Evolutionary conservation across 176 grass and related monocot genomes (phyloP), one percentile per base, ranked within the genome.

Genomic region (Cymbopogon citratus): DNA sequence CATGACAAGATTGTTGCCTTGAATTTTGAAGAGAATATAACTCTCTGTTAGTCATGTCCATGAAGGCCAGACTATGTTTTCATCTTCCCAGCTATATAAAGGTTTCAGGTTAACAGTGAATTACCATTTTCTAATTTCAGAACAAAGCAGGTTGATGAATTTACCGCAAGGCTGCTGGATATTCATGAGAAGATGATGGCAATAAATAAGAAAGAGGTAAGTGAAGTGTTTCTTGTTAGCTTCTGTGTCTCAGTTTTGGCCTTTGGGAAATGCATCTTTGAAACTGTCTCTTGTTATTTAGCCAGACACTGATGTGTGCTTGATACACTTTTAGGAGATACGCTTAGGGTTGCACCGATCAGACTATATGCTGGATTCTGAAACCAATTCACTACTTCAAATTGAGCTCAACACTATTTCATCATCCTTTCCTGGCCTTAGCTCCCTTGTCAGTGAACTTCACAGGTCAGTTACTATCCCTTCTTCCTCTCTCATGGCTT

Each of bases 341-440:
- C 92, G 95, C 66, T 80, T 98, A 73, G 95, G 92, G 64, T 82
- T 98, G 88, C 95, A 98, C 75, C 85, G 95, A 83, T 98, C 95
- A 64, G 95, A 98, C 85, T 98, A 98, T 87, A 98, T 98, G 92
- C 62, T 98, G 63, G 95, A 98, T 90, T 86, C 92, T 81, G 92
- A 86, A 78, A 98, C 92, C 49, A 94, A 94, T 65, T 90, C 87
- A 66, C 88, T 98, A 84, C 81, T 92, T 78, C 95, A 98, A 91
- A 94, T 98, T 63, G 95, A 98, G 77, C 90, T 94, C 59, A 98
- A 98, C 72, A 94, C 95, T 41, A 91, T 98, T 79, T 94, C 95
- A 75, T 89, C 92, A 65, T 98, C 95, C 24, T 98, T 98, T 79
- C 81, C 95, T 84, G 95, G 95, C 74, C 95, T 98, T 89, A 82